Conservation (phyloP, 2,329 filamentous ascomycete species). For the Epichloe brachyelytri region DNA sequence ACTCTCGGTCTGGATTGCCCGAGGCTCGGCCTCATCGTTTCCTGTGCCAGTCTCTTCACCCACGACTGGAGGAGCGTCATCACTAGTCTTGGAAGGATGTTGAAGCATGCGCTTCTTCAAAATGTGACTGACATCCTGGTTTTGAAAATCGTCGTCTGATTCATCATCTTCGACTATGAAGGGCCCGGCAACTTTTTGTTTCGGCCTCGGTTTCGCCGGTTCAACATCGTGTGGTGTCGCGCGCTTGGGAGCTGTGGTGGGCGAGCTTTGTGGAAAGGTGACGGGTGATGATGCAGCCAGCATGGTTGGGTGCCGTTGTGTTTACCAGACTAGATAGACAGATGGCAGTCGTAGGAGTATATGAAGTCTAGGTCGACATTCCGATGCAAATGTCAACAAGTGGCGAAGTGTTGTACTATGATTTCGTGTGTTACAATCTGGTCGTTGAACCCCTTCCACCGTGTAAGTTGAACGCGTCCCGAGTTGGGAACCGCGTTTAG, state of each 20-base stretch:
- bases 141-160: slow-evolving; percentile 16
- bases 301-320: slow-evolving; percentile 27
- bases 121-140: slow-evolving; percentile 7
- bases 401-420: no score
- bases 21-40: slow-evolving; percentile 3
- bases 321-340: not conserved
- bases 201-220: slow-evolving; percentile 22
- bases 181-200: slow-evolving; percentile 23
- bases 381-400: no score
- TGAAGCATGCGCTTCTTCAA: slow-evolving; percentile 21
- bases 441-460: not conserved
- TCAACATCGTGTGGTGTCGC: slow-evolving; percentile 22
- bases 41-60: not conserved
- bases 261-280: slow-evolving; percentile 39
- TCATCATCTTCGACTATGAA: slow-evolving; percentile 27
- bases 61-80: not conserved
- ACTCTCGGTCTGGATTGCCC: not conserved
- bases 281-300: slow-evolving; percentile 47
- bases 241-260: slow-evolving; percentile 21
- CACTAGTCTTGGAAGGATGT: slow-evolving; percentile 8
- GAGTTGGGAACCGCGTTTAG: slow-evolving; percentile 14
- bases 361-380: not conserved
- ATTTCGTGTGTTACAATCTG: not conserved
- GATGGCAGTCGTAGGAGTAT: not conserved
- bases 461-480: slow-evolving; percentile 5